Conservation (phyloP, 202 grass and related monocot genomes). For the Schoenoplectus tabernaemontani region DNA sequence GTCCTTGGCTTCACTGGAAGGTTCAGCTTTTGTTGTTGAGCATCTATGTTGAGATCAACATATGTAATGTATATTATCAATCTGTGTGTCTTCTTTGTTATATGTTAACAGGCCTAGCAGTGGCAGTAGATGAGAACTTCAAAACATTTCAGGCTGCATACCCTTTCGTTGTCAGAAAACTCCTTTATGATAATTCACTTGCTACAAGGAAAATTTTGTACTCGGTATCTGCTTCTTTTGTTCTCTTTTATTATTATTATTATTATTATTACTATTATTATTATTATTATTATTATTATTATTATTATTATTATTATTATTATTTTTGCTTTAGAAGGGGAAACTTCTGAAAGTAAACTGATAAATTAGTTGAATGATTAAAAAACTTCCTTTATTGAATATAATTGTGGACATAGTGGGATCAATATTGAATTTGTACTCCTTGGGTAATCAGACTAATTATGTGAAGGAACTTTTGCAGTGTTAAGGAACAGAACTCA, state of each 20-base stretch:
- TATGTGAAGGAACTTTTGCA: not conserved
- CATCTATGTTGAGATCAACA: not conserved
- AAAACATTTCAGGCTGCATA: slow-evolving; percentile 98
- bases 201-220: slow-evolving; percentile 66
- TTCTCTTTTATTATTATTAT: slow-evolving; percentile 4
- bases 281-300: no score
- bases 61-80: slow-evolving; percentile 3
- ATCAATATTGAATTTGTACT: not conserved
- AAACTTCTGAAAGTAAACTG: not conserved
- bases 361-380: slow-evolving; percentile 1
- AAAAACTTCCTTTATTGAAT: not conserved
- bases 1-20: slow-evolving; percentile 95
- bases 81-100: not conserved
- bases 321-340: no score
- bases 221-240: slow-evolving; percentile 45
- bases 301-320: no score
- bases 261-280: no score
- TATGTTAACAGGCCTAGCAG: slow-evolving; percentile 57
- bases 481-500: not conserved
- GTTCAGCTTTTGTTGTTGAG: slow-evolving; percentile 39
- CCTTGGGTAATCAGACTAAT: not conserved
- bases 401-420: not conserved
- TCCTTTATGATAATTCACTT: slow-evolving; percentile 81
- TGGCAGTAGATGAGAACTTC: slow-evolving; percentile 60
- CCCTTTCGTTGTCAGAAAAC: slow-evolving; percentile 74